Base-by-base conservation (phyloP, 1,284 basidiomycete genomes). In the Cronartium quercuum region DNA sequence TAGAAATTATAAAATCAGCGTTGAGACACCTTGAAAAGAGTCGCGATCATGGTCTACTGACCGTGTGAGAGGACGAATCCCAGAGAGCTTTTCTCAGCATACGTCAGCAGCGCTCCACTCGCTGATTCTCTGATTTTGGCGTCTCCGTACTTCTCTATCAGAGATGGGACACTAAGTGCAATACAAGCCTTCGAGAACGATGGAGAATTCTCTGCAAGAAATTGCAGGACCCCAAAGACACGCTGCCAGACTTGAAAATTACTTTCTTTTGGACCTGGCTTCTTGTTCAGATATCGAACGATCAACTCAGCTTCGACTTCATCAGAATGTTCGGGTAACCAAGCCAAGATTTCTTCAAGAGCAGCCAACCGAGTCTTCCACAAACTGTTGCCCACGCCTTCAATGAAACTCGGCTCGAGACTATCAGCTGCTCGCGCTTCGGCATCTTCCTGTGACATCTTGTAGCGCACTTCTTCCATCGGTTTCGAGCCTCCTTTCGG, bases 181-280 rank as follows among this genome's bases (percentile, higher is more conserved):
- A 89, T 87, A 65, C 91, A 92, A 0, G 93, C 89, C 78, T 90
- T 87, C 41, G 91, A 90, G 81, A 98, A 98, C 0, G 88, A 87
- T 0, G 92, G 88, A 77, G 88, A 91, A 42, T 85, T 85, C 78
- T 91, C 88, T 0, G 94, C 91, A 63, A 98, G 86, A 21, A 88
- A 80, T 55, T 82, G 84, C 77, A 95, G 86, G 65, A 94, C 87
- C 38, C 86, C 87, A 82, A 92, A 96, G 62, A 96, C 82, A 83
- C 94, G 95, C 13, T 88, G 84, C 4, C 91, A 93, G 44, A 98
- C 94, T 84, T 99, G 96, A 80, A 98, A 98, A 80, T 98, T 99
- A 86, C 97, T 98, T 83, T 99, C 96, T 55, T 86, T 87, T 94
- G 93, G 97, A 0, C 95, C 94, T 1, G 86, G 87, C 79, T 91